Evolutionary conservation across 345 rosid species (phyloP), one percentile per base, ranked within the genome.

Genomic region (Theobroma cacao): DNA sequence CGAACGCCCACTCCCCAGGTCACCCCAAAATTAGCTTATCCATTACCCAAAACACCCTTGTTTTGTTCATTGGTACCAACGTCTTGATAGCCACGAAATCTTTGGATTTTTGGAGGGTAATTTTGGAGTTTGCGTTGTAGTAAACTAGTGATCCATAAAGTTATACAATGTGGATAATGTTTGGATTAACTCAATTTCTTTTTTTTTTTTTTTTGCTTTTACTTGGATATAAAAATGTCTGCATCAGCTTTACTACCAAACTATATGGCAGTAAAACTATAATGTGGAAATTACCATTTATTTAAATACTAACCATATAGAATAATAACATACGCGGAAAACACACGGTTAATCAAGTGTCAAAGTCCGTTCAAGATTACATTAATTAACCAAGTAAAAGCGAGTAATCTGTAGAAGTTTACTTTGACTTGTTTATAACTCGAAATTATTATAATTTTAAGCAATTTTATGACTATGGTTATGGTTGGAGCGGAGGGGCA

Each of bases 41-140:
- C 72, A 55, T 76, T 83, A 20, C 81, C 83, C 17, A 80, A 82
- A 75, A 52, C 83, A 26, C 85, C 87, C 86, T 34, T 40, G 2
- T 1, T 17, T 11, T 4, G 5, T 52, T 5, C 61, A 2, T 63
- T 1, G 28, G 4, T 13, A 3, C 38, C 34, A 20, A 53, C 41
- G 78, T 68, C 38, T 50, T 48, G 36, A 4, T 8, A 17, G 60
- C 7, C 40, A 31, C 20, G 59, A n/a, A 55, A 15, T 5, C n/a
- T 22, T 4, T 11, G 12, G 72, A n/a, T 24, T 40, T 36, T 48
- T 0, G 0, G n/a, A 63, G 83, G 83, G 80, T 58, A 77, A 62
- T 63, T 41, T 79, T 36, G 79, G 59, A 53, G 4, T 48, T 71
- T 31, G 0, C 0, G 5, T 48, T 28, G 8, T 18, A 50, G 43